A percentile compares a stretch with the other conserved stretches of the same genome.
Evolutionary conservation across 805 yeast species (phyloP).

Genomic region (Sugiyamaella lignohabitans): DNA sequence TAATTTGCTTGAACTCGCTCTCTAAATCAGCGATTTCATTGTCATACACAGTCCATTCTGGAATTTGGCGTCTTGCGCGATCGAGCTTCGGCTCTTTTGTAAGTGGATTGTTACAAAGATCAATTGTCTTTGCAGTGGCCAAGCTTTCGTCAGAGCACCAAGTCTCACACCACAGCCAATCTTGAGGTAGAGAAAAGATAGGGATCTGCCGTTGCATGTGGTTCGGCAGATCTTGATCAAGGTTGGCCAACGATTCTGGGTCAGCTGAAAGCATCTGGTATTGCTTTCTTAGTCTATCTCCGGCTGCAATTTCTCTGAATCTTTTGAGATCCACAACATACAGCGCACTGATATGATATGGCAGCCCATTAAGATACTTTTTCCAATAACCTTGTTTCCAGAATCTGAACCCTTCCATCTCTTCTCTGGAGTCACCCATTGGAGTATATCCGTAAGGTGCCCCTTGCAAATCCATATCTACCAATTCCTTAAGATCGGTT

Average conservation of each 20-base stretch:
- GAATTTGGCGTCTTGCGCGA: slow-evolving; percentile 65
- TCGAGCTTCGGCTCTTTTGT: slow-evolving; percentile 75
- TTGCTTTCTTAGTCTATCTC: slow-evolving; percentile 74
- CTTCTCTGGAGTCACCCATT: slow-evolving; percentile 73
- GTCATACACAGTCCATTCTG: slow-evolving; percentile 72
- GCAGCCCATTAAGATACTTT: slow-evolving; percentile 44
- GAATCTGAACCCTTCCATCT: slow-evolving; percentile 79
- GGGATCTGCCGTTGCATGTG: slow-evolving; percentile 64
- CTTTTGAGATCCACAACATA: slow-evolving; percentile 69
- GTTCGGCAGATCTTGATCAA: slow-evolving; percentile 94
- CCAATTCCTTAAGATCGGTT: slow-evolving; percentile 63
- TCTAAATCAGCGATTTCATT: slow-evolving; percentile 37
- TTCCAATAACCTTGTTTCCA: slow-evolving; percentile 96
- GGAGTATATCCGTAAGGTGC: slow-evolving; percentile 86
- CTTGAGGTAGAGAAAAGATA: slow-evolving; percentile 68
- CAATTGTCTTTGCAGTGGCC: slow-evolving; percentile 66
- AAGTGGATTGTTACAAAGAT: slow-evolving; percentile 76
- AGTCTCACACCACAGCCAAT: slow-evolving; percentile 92
- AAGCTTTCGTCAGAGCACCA: slow-evolving; percentile 72
- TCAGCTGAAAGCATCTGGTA: slow-evolving; percentile 79
- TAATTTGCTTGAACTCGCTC: not conserved
- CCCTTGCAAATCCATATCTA: slow-evolving; percentile 62
- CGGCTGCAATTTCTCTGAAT: slow-evolving; percentile 63
- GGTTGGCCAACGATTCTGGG: slow-evolving; percentile 67
- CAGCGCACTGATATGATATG: slow-evolving; percentile 78